Percentiles rank a stretch among this genome's conserved stretches.
Conservation (phyloP, 257 asterid species). For the Nicotiana otophora region DNA sequence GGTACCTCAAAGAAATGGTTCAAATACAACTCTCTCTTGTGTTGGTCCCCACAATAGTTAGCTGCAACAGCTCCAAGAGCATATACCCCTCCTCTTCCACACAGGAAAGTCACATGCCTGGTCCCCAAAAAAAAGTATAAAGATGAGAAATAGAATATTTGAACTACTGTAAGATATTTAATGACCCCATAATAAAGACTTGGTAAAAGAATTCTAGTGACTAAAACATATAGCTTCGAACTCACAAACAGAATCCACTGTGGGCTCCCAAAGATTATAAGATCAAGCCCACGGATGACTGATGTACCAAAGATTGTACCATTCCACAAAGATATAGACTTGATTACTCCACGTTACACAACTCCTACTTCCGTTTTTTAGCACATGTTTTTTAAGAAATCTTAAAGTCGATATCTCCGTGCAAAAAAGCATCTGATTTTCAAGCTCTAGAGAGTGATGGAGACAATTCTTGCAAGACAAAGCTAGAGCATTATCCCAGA, state of each 20-base stretch:
- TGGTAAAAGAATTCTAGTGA: not conserved
- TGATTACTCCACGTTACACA: not conserved
- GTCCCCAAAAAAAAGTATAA: not conserved
- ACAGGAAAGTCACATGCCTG: conserved; percentile 63
- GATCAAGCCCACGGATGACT: not conserved
- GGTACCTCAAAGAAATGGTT: conserved; percentile 51
- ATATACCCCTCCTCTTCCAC: conserved; percentile 66
- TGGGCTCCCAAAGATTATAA: not conserved
- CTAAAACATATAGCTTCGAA: not conserved
- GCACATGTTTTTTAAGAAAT: not conserved
- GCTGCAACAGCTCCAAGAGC: conserved; percentile 63
- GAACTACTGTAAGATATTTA: not conserved
- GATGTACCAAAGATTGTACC: not conserved
- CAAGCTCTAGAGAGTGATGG: not conserved
- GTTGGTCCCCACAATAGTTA: conserved; percentile 42
- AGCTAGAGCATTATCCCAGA: not conserved
- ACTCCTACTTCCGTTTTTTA: not conserved
- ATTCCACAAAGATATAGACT: not conserved
- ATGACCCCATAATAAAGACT: not conserved
- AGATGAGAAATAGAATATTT: not conserved
- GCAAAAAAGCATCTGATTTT: not conserved
- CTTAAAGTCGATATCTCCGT: not conserved
- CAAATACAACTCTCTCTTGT: conserved; percentile 38
- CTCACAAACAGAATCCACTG: not conserved
- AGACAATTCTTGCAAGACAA: not conserved